phyloP scores from a whole-genome alignment of 1,284 basidiomycete species.

The Puccinia triticina region DNA sequence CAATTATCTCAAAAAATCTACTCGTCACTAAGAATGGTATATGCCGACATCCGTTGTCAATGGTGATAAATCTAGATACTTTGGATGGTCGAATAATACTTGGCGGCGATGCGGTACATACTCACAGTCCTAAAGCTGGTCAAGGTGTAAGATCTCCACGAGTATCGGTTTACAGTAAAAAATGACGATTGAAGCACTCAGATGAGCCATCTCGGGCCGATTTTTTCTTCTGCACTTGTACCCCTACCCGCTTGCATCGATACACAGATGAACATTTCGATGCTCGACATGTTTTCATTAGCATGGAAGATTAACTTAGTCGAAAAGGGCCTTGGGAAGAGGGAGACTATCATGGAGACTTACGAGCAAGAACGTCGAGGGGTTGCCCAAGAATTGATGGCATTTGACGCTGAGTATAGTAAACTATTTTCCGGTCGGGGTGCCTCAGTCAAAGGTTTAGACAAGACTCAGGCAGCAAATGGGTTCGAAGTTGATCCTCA shows the following conservation, averaged over 20 bases:
- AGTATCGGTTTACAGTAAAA: background rate
- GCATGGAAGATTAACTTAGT: conserved; percentile 62
- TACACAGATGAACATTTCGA: conserved; percentile 61
- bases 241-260: conserved; percentile 34
- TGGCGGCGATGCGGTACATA: conserved; percentile 62
- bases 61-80: conserved; percentile 53
- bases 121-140: conserved; percentile 62
- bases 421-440: conserved; percentile 59
- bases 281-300: conserved; percentile 62
- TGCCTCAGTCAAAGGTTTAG: conserved; percentile 53
- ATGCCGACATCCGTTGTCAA: background rate
- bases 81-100: conserved; percentile 60
- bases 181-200: background rate
- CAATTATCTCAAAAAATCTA: conserved; percentile 53
- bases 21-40: conserved; percentile 47
- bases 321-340: conserved; percentile 61
- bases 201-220: background rate
- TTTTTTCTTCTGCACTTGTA: background rate
- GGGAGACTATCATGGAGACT: conserved; percentile 59
- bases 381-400: conserved; percentile 61
- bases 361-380: conserved; percentile 61
- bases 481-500: conserved; percentile 38
- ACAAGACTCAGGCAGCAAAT: conserved; percentile 54
- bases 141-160: conserved; percentile 54
- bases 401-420: conserved; percentile 62